These are phyloP conservation scores for Bacidia rubella DNA, from an alignment of 495 filamentous ascomycete genomes.

Conservation along the genomic window DNA sequence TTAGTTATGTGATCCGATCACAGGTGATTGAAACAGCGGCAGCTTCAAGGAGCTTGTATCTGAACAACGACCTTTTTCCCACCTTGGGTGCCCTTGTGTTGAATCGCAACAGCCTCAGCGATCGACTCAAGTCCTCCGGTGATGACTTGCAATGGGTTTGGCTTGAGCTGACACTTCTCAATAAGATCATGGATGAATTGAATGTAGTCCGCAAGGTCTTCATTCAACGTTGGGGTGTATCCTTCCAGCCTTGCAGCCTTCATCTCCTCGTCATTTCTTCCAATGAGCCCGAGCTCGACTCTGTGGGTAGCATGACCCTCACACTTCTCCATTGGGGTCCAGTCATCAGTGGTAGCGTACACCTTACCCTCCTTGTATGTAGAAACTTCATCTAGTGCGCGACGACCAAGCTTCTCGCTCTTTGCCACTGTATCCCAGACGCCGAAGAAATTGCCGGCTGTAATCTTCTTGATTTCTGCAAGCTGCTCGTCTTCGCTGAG, in stretches of 20 bases:
- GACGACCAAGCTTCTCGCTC: conserved; percentile 21
- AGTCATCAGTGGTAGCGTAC: conserved; percentile 31
- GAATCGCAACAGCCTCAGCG: conserved; percentile 4
- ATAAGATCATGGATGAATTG: not conserved
- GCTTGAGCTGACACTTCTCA: not conserved
- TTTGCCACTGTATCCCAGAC: conserved; percentile 29
- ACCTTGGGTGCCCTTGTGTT: conserved; percentile 7
- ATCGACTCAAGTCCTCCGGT: conserved; percentile 5
- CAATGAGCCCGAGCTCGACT: conserved; percentile 1
- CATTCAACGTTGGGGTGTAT: not conserved
- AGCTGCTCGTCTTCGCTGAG: conserved; percentile 24
- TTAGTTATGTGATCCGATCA: not conserved
- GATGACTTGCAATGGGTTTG: not conserved
- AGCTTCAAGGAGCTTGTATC: not conserved
- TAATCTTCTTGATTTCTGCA: conserved; percentile 24
- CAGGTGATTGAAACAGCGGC: not conserved
- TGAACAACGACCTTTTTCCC: not conserved
- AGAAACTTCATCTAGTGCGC: conserved; percentile 20
- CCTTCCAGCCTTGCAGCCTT: not conserved
- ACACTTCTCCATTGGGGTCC: conserved; percentile 18
- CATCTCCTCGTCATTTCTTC: not conserved
- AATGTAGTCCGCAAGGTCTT: conserved; percentile 1
- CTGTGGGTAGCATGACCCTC: conserved; percentile 2
- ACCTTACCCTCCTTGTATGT: conserved; percentile 18
- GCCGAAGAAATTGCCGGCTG: conserved; percentile 25